phyloP scores from a whole-genome alignment of 192 early-diverging fungal genomes.

The Dissophora ornata region DNA sequence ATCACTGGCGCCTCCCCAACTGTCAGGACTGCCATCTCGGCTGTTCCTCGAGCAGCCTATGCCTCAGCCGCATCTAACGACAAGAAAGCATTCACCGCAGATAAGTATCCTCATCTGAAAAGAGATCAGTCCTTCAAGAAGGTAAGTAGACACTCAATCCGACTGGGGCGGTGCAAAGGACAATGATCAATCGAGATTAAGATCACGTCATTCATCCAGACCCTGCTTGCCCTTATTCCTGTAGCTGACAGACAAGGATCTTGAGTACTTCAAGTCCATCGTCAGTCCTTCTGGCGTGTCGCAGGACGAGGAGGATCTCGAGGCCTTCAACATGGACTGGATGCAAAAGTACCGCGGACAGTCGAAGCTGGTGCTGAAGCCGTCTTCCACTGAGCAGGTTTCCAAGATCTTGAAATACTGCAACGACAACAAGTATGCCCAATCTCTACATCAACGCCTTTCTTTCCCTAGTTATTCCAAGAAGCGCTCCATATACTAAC shows the following conservation, averaged over 20 bases:
- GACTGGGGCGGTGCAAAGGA: too few species aligned
- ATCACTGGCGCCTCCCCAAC: not conserved
- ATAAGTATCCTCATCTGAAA: constrained; percentile 61
- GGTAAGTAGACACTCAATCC: constrained; percentile 19
- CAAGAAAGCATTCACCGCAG: constrained; percentile 52
- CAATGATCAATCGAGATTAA: too few species aligned
- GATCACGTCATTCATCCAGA: too few species aligned
- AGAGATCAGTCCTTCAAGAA: constrained; percentile 57
- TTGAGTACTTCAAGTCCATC: constrained; percentile 71
- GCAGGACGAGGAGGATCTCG: constrained; percentile 69
- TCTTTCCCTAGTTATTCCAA: too few species aligned
- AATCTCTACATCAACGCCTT: too few species aligned
- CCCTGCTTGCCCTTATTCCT: not conserved
- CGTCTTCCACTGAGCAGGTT: constrained; percentile 88
- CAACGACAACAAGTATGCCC: constrained; percentile 69
- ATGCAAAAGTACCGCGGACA: constrained; percentile 95
- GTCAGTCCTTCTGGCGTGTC: constrained; percentile 59
- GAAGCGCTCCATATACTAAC: too few species aligned
- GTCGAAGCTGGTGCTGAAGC: constrained; percentile 84
- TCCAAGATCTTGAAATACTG: constrained; percentile 89
- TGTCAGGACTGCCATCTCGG: constrained; percentile 8
- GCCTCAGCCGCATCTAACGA: constrained; percentile 5
- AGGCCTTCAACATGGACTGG: constrained; percentile 91
- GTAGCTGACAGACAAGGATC: constrained; percentile 69
- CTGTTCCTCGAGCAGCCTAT: constrained; percentile 23